These are phyloP conservation scores for Phytophthora sp. DNA, from an alignment of 352 stramenopile species.

Conservation along the genomic window DNA sequence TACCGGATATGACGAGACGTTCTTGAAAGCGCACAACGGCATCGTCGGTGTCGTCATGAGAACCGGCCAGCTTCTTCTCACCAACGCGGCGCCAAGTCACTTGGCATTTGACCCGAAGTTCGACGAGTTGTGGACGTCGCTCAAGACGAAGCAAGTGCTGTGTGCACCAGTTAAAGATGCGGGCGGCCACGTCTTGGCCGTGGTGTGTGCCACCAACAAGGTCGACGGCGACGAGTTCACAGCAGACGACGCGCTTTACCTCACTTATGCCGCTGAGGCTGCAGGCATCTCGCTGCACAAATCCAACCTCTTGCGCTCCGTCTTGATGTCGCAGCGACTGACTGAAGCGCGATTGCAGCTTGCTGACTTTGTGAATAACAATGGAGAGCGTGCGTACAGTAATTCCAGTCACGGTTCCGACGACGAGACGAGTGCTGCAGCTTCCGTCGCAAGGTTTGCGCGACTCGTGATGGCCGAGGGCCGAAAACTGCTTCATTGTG, in stretches of 20 bases:
- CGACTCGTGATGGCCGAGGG: constrained; percentile 62
- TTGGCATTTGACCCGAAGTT: constrained; percentile 65
- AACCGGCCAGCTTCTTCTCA: constrained; percentile 65
- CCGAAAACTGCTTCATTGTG: constrained; percentile 60
- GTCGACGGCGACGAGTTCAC: constrained; percentile 71
- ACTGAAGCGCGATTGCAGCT: constrained; percentile 68
- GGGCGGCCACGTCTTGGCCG: constrained; percentile 56
- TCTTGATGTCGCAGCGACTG: constrained; percentile 70
- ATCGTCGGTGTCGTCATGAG: constrained; percentile 72
- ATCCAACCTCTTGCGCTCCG: constrained; percentile 61
- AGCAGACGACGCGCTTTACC: constrained; percentile 69
- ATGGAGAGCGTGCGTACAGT: constrained; percentile 34
- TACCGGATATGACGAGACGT: constrained; percentile 49
- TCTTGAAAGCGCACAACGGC: constrained; percentile 75
- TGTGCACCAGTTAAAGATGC: constrained; percentile 67
- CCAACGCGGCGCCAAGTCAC: constrained; percentile 64
- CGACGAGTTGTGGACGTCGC: constrained; percentile 55
- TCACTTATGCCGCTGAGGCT: constrained; percentile 76
- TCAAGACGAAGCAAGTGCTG: constrained; percentile 62
- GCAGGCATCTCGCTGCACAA: constrained; percentile 80
- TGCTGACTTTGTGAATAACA: constrained; percentile 63
- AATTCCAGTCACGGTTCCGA: constrained; percentile 27
- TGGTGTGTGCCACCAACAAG: constrained; percentile 78
- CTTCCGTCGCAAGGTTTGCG: constrained; percentile 60
- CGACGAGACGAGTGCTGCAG: constrained; percentile 54